Base-by-base conservation (phyloP, 805 yeast genomes). In the Candida ponderosae region DNA sequence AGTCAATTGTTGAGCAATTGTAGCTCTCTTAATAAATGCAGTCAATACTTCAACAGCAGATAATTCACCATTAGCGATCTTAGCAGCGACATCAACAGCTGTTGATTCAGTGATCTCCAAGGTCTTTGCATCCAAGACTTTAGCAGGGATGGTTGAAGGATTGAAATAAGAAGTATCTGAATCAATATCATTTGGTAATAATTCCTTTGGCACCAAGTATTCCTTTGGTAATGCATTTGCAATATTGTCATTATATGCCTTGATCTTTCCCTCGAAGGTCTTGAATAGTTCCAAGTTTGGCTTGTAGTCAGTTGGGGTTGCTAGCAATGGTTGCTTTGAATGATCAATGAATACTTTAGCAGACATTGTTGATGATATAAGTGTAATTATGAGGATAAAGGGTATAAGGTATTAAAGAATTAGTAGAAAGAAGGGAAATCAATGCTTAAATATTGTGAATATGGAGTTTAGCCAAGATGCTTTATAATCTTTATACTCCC, bases 1-100 rank as follows among this genome's bases (percentile, higher is more conserved):
- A 41, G 79, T 71, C 47, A 76, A 67, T 42, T 75, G 77, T 40
- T 84, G 87, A 5, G 78, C 75, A 35, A 74, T 63, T 18, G 75
- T 66, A 5, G 86, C 78, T 63, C 68, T 40, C 73, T 63, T 40
- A 10, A 34, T 34, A 15, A 45, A 45, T 1, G 46, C 48, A 10
- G 20, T 38, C 5, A 38, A 24, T 17, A 43, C 41, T 24, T 40
- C 37, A 18, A 31, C 28, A 5, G 43, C 49, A 3, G 63, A 48
- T 63, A 64, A 65, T 34, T 53, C 47, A 32, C 55, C 59, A 2
- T 43, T 11, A 30, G 51, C 57, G 40, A 66, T 59, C 23, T 59
- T 57, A 5, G 37, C 41, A 8, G 60, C 38, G 26, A 49, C 40
- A 6, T 26, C 16, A 2, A 31, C 27, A 3, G 50, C 53, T 23